Evolutionary conservation across 495 filamentous ascomycete genomes (phyloP).

Genomic region (Wilcoxina mikolae): DNA sequence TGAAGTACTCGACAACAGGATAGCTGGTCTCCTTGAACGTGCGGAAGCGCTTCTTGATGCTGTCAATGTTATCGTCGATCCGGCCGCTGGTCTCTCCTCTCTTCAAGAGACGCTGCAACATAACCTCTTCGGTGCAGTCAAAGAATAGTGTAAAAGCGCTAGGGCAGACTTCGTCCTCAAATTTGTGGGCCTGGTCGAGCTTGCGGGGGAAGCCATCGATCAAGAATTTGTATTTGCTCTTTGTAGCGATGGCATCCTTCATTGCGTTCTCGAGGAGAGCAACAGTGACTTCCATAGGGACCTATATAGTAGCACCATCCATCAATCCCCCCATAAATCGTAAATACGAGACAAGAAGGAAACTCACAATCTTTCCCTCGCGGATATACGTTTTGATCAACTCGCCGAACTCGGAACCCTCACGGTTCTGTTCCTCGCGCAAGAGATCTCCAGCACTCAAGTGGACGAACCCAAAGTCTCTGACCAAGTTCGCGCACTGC

Average conservation of each 20-base stretch:
- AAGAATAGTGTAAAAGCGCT: constrained; percentile 77
- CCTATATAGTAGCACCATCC: neutral
- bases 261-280: constrained; percentile 85
- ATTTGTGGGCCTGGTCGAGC: constrained; percentile 88
- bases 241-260: constrained; percentile 42
- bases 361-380: constrained; percentile 70
- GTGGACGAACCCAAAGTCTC: constrained; percentile 84
- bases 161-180: constrained; percentile 75
- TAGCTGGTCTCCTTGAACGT: constrained; percentile 90
- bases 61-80: constrained; percentile 85
- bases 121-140: constrained; percentile 75
- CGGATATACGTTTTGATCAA: constrained; percentile 83
- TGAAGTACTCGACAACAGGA: constrained; percentile 83
- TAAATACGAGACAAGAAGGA: neutral
- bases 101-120: constrained; percentile 69
- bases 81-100: constrained; percentile 83
- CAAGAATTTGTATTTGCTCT: constrained; percentile 50
- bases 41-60: constrained; percentile 86
- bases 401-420: constrained; percentile 69
- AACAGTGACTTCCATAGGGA: constrained; percentile 94
- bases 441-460: constrained; percentile 87
- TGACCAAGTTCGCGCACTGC: constrained; percentile 77
- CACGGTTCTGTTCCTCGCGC: constrained; percentile 77
- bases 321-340: neutral
- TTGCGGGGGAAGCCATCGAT: constrained; percentile 94